These are phyloP conservation scores for Diaporthe ilicicola DNA, from an alignment of 2,329 filamentous ascomycete species.

Conservation along the genomic window DNA sequence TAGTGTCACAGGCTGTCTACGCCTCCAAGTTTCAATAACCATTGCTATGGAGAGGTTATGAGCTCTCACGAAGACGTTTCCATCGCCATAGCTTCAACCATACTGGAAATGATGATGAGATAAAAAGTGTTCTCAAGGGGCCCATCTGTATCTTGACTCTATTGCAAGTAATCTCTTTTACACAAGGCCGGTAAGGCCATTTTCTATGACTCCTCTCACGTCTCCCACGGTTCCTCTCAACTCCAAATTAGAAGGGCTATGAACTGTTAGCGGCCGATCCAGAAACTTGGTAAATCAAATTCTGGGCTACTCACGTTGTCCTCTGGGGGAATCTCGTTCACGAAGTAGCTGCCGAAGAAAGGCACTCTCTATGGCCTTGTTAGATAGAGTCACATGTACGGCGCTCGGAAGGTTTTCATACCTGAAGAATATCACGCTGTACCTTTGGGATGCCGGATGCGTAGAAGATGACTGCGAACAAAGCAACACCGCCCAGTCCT, in stretches of 20 bases:
- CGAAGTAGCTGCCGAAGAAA: slow-evolving; percentile 58
- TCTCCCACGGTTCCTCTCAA: background rate
- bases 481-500: slow-evolving; percentile 65
- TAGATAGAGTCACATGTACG: slow-evolving; percentile 30
- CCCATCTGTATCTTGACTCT: slow-evolving; percentile 16
- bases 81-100: background rate
- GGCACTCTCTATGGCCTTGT: slow-evolving; percentile 60
- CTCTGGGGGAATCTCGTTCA: slow-evolving; percentile 63
- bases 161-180: slow-evolving; percentile 29
- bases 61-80: background rate
- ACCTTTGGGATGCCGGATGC: slow-evolving; percentile 70
- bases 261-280: background rate
- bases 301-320: slow-evolving; percentile 65
- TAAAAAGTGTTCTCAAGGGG: background rate
- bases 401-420: slow-evolving; percentile 41
- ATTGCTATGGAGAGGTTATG: background rate
- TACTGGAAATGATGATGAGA: background rate
- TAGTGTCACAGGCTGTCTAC: background rate
- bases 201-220: slow-evolving; percentile 37
- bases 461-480: slow-evolving; percentile 66
- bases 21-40: background rate
- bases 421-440: slow-evolving; percentile 66
- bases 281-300: too few relatives aligned
- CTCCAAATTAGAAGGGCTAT: slow-evolving; percentile 34
- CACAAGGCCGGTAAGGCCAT: slow-evolving; percentile 16